Evolutionary conservation across 169 alveolate species (phyloP).

Genomic region (Babesia bovis): DNA sequence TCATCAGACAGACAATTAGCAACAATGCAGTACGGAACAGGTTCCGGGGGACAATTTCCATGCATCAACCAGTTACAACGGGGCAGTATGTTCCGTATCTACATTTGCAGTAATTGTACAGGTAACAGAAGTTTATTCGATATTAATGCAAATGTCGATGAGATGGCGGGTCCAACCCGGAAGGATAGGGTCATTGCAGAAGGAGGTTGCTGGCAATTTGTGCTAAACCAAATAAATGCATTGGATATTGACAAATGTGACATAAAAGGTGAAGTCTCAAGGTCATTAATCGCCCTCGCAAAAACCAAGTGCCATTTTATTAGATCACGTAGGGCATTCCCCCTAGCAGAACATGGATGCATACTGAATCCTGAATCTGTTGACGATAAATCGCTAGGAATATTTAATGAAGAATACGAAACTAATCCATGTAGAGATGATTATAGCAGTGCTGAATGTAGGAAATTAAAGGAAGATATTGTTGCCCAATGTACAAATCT

Average conservation of each 20-base stretch:
- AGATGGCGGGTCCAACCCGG: constrained; percentile 3
- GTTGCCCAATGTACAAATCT: constrained; percentile 73
- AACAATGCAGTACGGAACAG: neutral
- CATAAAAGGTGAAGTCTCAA: constrained; percentile 72
- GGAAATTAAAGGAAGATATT: constrained; percentile 72
- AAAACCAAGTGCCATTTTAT: constrained; percentile 78
- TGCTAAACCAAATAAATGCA: constrained; percentile 69
- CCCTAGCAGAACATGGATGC: constrained; percentile 74
- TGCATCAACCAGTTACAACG: constrained; percentile 5
- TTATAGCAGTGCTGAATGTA: constrained; percentile 60
- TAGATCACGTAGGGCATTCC: constrained; percentile 73
- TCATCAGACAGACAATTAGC: constrained; percentile 5
- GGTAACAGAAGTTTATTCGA: constrained; percentile 5
- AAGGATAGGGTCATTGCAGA: constrained; percentile 44
- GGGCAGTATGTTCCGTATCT: neutral
- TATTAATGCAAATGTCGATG: constrained; percentile 23
- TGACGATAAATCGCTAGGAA: constrained; percentile 43
- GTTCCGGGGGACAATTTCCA: constrained; percentile 15
- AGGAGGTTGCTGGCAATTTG: constrained; percentile 76
- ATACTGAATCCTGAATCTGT: constrained; percentile 63
- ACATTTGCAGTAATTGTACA: neutral
- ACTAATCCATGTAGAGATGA: constrained; percentile 65
- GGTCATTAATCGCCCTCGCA: constrained; percentile 78
- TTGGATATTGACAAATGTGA: constrained; percentile 74
- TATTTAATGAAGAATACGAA: neutral